phyloP scores from a whole-genome alignment of 768 basidiomycete genomes.

The Suillus cothurnatus region DNA sequence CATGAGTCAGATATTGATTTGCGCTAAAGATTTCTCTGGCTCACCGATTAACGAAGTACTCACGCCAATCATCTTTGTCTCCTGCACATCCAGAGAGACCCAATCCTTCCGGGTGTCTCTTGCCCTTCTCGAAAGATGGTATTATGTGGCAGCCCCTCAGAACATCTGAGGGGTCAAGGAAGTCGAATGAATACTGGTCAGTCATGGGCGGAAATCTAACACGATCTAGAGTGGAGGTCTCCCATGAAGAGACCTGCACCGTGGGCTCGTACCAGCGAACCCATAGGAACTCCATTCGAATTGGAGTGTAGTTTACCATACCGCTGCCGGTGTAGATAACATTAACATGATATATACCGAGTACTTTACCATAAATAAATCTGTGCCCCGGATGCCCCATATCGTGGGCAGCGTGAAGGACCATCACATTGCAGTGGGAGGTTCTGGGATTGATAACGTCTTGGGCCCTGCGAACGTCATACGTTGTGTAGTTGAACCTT shows the following conservation, averaged over 20 bases:
- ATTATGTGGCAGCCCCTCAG: conserved; percentile 10
- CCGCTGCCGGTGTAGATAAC: background rate
- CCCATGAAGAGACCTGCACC: too few relatives aligned
- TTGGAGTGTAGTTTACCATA: background rate
- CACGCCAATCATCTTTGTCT: too few relatives aligned
- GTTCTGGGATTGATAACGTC: too few relatives aligned
- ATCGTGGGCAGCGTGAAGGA: background rate
- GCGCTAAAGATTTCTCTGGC: background rate
- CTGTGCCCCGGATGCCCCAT: background rate
- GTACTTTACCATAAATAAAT: background rate
- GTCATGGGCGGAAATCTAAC: conserved; percentile 7
- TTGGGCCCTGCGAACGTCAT: background rate
- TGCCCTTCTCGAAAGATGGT: background rate
- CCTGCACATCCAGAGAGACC: background rate
- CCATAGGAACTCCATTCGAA: conserved; percentile 8
- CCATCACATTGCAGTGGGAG: background rate
- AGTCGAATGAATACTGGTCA: too few relatives aligned
- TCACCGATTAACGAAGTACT: too few relatives aligned
- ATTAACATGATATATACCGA: conserved; percentile 11
- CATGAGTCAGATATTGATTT: background rate
- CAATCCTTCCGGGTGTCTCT: background rate
- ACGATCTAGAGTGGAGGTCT: too few relatives aligned
- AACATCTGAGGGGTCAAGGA: conserved; percentile 6
- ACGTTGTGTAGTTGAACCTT: conserved; percentile 6
- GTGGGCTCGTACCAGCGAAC: too few relatives aligned